These are phyloP conservation scores for Hysterium pulicare DNA, from an alignment of 2,329 filamentous ascomycete species.

Conservation along the genomic window DNA sequence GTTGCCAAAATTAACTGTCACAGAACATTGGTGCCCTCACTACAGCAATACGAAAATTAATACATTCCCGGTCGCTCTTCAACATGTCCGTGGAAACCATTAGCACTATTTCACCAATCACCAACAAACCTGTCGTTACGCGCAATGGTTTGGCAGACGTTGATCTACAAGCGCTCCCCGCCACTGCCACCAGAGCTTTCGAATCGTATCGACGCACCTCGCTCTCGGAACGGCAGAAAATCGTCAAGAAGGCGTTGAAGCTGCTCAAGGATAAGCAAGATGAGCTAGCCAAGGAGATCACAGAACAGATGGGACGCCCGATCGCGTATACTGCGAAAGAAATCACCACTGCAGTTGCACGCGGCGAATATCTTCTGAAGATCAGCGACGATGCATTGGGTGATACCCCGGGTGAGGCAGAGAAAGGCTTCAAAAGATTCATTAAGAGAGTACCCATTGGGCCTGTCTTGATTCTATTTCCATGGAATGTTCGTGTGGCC, in stretches of 20 bases:
- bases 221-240: slow-evolving; percentile 71
- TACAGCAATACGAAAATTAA: background rate
- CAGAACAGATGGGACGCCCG: slow-evolving; percentile 91
- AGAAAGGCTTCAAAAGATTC: slow-evolving; percentile 86
- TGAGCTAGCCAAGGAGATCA: slow-evolving; percentile 79
- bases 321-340: slow-evolving; percentile 84
- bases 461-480: slow-evolving; percentile 83
- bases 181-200: slow-evolving; percentile 71
- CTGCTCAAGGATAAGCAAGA: slow-evolving; percentile 69
- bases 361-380: slow-evolving; percentile 81
- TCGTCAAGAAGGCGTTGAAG: slow-evolving; percentile 75
- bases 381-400: slow-evolving; percentile 75
- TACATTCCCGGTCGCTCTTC: slow-evolving; percentile 13
- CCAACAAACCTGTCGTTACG: slow-evolving; percentile 78
- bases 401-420: slow-evolving; percentile 76
- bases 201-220: slow-evolving; percentile 71
- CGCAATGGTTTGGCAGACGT: slow-evolving; percentile 68
- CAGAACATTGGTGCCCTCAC: slow-evolving; percentile 13
- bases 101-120: slow-evolving; percentile 84
- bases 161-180: slow-evolving; percentile 70
- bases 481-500: slow-evolving; percentile 78
- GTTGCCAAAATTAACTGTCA: slow-evolving; percentile 10
- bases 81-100: slow-evolving; percentile 56
- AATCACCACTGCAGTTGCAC: slow-evolving; percentile 77
- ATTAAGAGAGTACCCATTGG: slow-evolving; percentile 86